Conservation (phyloP, 192 early-diverging fungal genomes). For the Thamnidium elegans region DNA sequence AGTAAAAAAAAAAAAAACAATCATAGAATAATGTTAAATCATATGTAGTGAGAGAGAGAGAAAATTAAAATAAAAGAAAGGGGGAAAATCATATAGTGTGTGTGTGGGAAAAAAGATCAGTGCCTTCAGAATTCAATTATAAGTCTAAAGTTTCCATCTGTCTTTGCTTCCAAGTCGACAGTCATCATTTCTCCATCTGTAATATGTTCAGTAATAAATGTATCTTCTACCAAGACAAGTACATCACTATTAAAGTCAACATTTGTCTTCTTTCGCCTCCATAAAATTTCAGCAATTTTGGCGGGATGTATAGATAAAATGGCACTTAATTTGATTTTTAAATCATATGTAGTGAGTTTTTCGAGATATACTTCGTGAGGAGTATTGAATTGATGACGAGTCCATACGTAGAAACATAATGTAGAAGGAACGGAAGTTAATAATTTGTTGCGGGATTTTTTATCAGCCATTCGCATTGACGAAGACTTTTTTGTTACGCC, state of each 20-base stretch:
- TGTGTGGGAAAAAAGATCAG: neutral
- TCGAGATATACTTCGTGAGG: slow-evolving; percentile 13
- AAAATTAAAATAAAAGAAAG: too few species aligned
- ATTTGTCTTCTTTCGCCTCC: slow-evolving; percentile 1
- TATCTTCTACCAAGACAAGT: slow-evolving; percentile 26
- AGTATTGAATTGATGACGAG: neutral
- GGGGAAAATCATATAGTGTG: neutral
- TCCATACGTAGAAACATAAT: slow-evolving; percentile 5
- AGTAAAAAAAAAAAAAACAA: too few species aligned
- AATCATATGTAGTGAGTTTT: slow-evolving; percentile 5
- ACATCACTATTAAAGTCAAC: neutral
- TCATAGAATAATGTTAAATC: too few species aligned
- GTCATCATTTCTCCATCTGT: slow-evolving; percentile 6
- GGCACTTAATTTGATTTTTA: slow-evolving; percentile 15
- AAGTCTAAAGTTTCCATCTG: slow-evolving; percentile 17
- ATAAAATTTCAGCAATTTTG: slow-evolving; percentile 18
- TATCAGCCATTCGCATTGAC: neutral
- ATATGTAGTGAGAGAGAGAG: too few species aligned
- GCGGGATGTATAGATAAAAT: slow-evolving; percentile 13
- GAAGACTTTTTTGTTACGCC: neutral
- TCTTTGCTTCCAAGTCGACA: slow-evolving; percentile 28
- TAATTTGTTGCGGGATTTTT: slow-evolving; percentile 2
- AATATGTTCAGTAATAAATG: slow-evolving; percentile 22
- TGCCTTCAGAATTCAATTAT: slow-evolving; percentile 21
- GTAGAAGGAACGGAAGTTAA: neutral